phyloP scores from a whole-genome alignment of 495 filamentous ascomycete genomes.

The Bryoglossum gracile region DNA sequence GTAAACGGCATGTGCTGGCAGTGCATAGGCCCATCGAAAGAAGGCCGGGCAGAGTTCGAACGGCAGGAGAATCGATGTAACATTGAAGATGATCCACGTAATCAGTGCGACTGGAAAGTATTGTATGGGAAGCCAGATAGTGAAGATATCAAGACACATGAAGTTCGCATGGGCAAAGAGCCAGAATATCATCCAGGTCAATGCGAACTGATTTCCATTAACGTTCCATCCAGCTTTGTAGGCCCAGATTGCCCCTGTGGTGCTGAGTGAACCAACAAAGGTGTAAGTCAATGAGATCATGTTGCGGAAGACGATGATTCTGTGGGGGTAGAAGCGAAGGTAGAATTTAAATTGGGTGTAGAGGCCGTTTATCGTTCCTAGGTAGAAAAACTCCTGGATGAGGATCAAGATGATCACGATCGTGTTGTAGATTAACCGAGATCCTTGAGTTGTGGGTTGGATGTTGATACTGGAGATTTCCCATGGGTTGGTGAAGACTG shows the following conservation, averaged over 20 bases:
- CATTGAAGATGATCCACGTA: conserved; percentile 41
- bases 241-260: conserved; percentile 42
- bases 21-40: conserved; percentile 38
- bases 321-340: conserved; percentile 27
- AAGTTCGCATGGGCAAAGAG: conserved; percentile 47
- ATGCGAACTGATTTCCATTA: conserved; percentile 37
- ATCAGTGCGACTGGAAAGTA: conserved; percentile 42
- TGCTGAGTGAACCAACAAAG: conserved; percentile 38
- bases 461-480: conserved; percentile 32
- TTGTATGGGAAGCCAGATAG: conserved; percentile 34
- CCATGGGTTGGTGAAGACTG: conserved; percentile 38
- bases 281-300: conserved; percentile 37
- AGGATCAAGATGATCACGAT: conserved; percentile 40
- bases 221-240: conserved; percentile 42
- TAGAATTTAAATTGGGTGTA: conserved; percentile 40
- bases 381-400: conserved; percentile 50
- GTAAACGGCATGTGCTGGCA: conserved; percentile 42
- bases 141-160: conserved; percentile 40
- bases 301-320: conserved; percentile 37
- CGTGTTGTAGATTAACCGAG: conserved; percentile 45
- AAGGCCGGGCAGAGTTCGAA: conserved; percentile 41
- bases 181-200: conserved; percentile 44
- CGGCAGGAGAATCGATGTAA: conserved; percentile 39
- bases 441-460: conserved; percentile 41
- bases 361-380: conserved; percentile 37